Percentiles rank a stretch among this genome's conserved stretches.
Conservation (phyloP, 2,329 filamentous ascomycete genomes). For the Teratosphaeria destructans region DNA sequence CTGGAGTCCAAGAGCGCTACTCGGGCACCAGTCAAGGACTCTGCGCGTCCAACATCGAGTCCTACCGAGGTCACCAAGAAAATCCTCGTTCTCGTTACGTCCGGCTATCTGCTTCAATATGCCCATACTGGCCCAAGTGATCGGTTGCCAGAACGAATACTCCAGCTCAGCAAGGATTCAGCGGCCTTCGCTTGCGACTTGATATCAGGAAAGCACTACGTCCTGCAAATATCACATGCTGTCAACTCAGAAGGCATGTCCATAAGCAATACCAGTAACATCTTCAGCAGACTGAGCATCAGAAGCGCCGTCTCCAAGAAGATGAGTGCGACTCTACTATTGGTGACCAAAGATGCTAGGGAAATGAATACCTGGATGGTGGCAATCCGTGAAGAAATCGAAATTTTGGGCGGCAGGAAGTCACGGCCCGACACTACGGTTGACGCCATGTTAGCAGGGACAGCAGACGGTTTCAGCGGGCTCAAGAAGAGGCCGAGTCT, state of each 20-base stretch:
- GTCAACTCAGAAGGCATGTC: conserved; percentile 48
- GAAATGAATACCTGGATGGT: conserved; percentile 71
- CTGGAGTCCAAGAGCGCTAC: background rate
- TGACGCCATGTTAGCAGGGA: conserved; percentile 3
- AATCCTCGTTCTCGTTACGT: conserved; percentile 59
- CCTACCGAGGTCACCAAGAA: conserved; percentile 52
- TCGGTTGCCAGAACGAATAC: conserved; percentile 60
- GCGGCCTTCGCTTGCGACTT: conserved; percentile 72
- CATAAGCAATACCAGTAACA: conserved; percentile 44
- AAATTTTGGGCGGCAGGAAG: conserved; percentile 57
- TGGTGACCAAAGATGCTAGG: conserved; percentile 62
- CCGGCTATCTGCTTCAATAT: conserved; percentile 67
- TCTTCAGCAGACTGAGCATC: conserved; percentile 56
- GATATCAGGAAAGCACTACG: conserved; percentile 71
- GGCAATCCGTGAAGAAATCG: conserved; percentile 58
- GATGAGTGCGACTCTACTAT: conserved; percentile 52
- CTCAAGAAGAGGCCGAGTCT: conserved; percentile 14
- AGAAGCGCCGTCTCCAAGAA: conserved; percentile 26
- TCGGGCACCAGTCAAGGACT: background rate
- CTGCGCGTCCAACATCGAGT: conserved; percentile 1
- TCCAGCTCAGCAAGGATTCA: conserved; percentile 62
- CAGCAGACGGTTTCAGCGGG: conserved; percentile 4
- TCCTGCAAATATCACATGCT: conserved; percentile 61
- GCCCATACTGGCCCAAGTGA: conserved; percentile 59
- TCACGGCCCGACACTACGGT: conserved; percentile 40